Conservation (phyloP, 2,329 filamentous ascomycete genomes). For the Capronia coronata region DNA sequence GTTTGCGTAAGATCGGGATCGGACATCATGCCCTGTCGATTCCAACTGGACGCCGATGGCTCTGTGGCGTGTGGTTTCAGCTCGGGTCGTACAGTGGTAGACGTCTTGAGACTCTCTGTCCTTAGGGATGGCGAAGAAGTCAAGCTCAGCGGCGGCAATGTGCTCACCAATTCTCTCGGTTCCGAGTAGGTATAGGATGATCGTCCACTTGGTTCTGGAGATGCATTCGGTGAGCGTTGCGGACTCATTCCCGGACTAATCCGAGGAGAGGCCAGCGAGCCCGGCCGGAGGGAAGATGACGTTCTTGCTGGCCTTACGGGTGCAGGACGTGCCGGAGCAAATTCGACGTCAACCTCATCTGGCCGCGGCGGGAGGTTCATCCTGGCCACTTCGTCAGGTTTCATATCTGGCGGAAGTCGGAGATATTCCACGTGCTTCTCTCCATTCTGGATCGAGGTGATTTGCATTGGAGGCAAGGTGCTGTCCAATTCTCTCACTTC, state of each 20-base stretch:
- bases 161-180: conserved; percentile 26
- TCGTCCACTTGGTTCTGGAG: conserved; percentile 7
- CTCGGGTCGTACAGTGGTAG: conserved; percentile 20
- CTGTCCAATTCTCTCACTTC: conserved; percentile 76
- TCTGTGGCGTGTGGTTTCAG: conserved; percentile 23
- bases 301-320: conserved; percentile 8
- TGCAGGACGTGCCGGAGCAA: conserved; percentile 11
- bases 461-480: conserved; percentile 83
- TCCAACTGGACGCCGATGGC: conserved; percentile 12
- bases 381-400: conserved; percentile 24
- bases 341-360: conserved; percentile 25
- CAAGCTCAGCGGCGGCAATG: conserved; percentile 24
- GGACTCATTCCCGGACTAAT: conserved; percentile 16
- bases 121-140: conserved; percentile 10
- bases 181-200: conserved; percentile 9
- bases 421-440: conserved; percentile 27
- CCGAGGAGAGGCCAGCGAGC: conserved; percentile 7
- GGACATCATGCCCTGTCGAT: neutral
- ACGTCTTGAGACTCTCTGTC: conserved; percentile 15
- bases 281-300: conserved; percentile 17
- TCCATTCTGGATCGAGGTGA: conserved; percentile 37
- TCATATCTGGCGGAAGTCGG: conserved; percentile 24
- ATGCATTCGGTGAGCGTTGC: conserved; percentile 13
- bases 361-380: conserved; percentile 28
- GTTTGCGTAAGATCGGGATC: conserved; percentile 5